Conservation (phyloP, 768 basidiomycete species). For the Suillus clintonianus region DNA sequence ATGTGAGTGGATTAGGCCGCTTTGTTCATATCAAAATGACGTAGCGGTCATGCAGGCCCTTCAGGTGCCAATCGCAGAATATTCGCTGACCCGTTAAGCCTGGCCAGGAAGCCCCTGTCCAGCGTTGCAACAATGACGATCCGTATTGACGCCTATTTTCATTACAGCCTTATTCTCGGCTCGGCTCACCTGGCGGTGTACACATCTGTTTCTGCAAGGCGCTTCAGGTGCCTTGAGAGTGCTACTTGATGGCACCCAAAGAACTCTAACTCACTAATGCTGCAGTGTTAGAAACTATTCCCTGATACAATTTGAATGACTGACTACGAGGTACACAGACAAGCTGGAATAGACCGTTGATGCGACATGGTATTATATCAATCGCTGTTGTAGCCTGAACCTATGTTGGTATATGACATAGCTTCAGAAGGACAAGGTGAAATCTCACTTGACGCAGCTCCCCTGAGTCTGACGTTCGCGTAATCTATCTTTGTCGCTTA, state of each 20-base stretch:
- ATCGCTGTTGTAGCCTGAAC: neutral
- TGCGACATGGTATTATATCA: conserved; percentile 21
- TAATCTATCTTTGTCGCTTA: neutral
- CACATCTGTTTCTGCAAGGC: neutral
- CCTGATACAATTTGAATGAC: neutral
- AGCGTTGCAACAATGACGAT: neutral
- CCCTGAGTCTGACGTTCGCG: neutral
- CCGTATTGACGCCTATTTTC: neutral
- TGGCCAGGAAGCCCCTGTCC: neutral
- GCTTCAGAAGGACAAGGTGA: neutral
- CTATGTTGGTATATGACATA: neutral
- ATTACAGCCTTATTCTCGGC: conserved; percentile 22
- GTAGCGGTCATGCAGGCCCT: neutral
- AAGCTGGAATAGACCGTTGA: conserved; percentile 14
- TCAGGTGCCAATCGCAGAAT: neutral
- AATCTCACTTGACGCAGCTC: neutral
- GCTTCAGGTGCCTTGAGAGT: neutral
- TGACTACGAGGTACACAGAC: conserved; percentile 11
- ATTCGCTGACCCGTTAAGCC: neutral
- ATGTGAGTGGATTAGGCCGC: neutral
- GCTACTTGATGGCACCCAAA: neutral
- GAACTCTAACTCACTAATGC: conserved; percentile 16
- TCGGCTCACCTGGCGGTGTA: conserved; percentile 19
- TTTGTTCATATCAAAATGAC: neutral
- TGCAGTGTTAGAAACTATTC: neutral